Evolutionary conservation across 352 stramenopile genomes (phyloP), one percentile per base, ranked within the genome.

Genomic region (Globisporangium middletonii): DNA sequence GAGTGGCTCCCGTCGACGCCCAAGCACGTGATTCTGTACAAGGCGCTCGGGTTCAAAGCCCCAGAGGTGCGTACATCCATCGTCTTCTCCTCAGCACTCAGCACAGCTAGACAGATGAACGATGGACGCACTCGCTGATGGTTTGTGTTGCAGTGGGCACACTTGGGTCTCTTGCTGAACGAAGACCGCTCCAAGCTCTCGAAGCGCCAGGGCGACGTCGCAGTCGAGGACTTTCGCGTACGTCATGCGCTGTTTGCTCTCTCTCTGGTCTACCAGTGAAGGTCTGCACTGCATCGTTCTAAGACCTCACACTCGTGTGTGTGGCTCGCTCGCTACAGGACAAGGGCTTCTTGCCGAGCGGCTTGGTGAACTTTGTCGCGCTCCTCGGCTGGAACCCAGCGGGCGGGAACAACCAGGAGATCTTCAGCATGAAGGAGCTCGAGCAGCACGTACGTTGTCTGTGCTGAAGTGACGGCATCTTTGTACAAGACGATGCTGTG

Each of bases 141-240:
- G 55, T 1, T 61, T 26, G 16, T 50, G 27, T 12, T 38, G 4
- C 26, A 93, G 78, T 97, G 92, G 76, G 85, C 77, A 3, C 90
- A 97, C 62, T 62, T 97, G 42, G 89, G 89, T 0, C 76, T 99
- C 48, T 92, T 99, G 65, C 81, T 99, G 30, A 98, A 98, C 60
- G 90, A 98, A 75, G 95, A 99, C 55, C 89, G 97, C 28, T 97
- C 97, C 47, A 99, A 99, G 69, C 73, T 99, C n/a, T 98, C 88
- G 9, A 99, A 99, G 78, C 82, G 97, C 59, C 96, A 99, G 68
- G 97, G 97, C 47, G 96, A 98, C 44, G 98, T 97, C 19, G 96
- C 89, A 0, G 97, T 98, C 50, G 92, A 98, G 63, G 95, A 99
- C 72, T 99, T 99, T 60, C 79, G 88, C n/a, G 85, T 94, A 60